These are phyloP conservation scores for Gossypium ekmanianum DNA, from an alignment of 345 rosid genomes.

Conservation along the genomic window DNA sequence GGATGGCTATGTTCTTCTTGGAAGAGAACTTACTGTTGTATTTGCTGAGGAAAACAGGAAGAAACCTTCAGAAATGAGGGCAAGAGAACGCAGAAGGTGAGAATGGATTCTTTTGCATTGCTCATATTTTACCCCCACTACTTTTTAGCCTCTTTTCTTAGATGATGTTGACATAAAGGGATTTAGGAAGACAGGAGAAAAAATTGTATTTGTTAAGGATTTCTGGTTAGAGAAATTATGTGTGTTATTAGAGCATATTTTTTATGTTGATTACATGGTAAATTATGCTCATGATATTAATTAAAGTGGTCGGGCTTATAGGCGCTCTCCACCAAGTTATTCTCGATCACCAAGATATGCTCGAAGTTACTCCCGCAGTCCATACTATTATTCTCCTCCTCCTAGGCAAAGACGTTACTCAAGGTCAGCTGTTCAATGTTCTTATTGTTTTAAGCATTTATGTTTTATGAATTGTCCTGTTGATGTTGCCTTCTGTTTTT, in stretches of 20 bases:
- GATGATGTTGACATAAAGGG: neutral
- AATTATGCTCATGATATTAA: neutral
- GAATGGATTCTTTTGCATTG: neutral
- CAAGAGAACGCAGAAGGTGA: conserved; percentile 56
- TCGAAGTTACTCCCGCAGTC: conserved; percentile 45
- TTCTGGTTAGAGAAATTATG: neutral
- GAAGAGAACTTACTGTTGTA: conserved; percentile 71
- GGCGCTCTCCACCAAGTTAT: conserved; percentile 47
- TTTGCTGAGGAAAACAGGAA: conserved; percentile 92
- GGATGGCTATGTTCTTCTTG: conserved; percentile 80
- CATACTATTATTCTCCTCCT: conserved; percentile 41
- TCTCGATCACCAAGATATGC: conserved; percentile 51
- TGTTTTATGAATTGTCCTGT: neutral
- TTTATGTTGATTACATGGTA: neutral
- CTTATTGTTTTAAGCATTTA: neutral
- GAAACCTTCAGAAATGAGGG: conserved; percentile 91
- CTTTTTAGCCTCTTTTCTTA: neutral
- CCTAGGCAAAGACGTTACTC: conserved; percentile 34
- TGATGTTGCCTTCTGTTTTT: neutral
- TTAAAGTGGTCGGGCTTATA: conserved; percentile 38
- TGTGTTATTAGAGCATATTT: neutral
- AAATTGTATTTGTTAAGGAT: neutral
- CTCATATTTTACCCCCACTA: conserved; percentile 4
- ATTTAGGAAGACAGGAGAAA: neutral
- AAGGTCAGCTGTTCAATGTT: conserved; percentile 29